Conservation (phyloP, 2,329 filamentous ascomycete genomes). For the Aspergillus fumigatiaffinis region DNA sequence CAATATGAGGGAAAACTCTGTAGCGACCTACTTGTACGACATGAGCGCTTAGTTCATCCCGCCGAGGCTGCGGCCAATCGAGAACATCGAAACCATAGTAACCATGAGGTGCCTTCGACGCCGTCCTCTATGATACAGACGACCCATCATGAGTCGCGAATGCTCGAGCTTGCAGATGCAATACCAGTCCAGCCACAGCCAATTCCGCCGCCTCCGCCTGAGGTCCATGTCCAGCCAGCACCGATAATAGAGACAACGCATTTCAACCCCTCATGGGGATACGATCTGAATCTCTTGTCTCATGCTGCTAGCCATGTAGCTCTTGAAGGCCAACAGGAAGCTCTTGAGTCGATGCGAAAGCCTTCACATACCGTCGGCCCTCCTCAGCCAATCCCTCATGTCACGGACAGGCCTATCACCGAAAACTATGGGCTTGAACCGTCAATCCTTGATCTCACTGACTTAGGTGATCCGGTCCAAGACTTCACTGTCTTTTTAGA, state of each 20-base stretch:
- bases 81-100: conserved; percentile 33
- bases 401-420: conserved; percentile 36
- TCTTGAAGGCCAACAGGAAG: conserved; percentile 43
- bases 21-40: conserved; percentile 47
- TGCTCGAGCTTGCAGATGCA: conserved; percentile 44
- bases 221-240: conserved; percentile 36
- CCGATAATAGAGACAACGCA: conserved; percentile 42
- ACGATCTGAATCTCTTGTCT: conserved; percentile 46
- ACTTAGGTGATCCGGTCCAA: conserved; percentile 47
- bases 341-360: conserved; percentile 35
- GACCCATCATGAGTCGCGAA: conserved; percentile 39
- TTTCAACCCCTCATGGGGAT: conserved; percentile 50
- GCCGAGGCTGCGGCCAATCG: conserved; percentile 39
- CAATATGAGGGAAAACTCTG: conserved; percentile 16
- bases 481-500: conserved; percentile 48
- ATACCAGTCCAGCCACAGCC: conserved; percentile 39
- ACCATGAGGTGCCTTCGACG: conserved; percentile 30
- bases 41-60: conserved; percentile 48
- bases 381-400: conserved; percentile 32
- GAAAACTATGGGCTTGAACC: conserved; percentile 43
- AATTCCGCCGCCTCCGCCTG: conserved; percentile 29
- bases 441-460: conserved; percentile 44
- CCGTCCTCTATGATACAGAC: conserved; percentile 36
- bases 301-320: conserved; percentile 49
- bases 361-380: conserved; percentile 29